Evolutionary conservation across 179 eudicot genomes (phyloP).

Genomic region (Patellifolia procumbens): DNA sequence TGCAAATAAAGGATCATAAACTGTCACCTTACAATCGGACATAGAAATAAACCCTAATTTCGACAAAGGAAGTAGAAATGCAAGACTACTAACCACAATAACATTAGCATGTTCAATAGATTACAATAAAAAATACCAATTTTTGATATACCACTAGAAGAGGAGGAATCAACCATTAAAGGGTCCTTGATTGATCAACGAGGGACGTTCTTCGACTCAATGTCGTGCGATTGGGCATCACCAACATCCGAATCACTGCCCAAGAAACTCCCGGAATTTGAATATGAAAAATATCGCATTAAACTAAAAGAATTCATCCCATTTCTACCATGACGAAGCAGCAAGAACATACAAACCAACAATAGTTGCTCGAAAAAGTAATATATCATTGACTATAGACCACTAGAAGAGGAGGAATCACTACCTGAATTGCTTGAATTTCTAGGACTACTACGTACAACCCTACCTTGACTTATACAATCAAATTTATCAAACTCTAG

Average conservation of each 20-base stretch:
- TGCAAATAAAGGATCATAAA: too few species aligned
- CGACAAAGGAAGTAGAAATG: too few species aligned
- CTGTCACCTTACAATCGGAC: too few species aligned
- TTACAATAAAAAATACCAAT: too few species aligned
- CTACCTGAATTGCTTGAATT: conserved; percentile 80
- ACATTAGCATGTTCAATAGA: too few species aligned
- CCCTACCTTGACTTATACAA: conserved; percentile 22
- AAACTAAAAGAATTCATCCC: background rate
- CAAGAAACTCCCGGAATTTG: conserved; percentile 86
- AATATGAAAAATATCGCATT: conserved; percentile 50
- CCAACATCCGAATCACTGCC: conserved; percentile 91
- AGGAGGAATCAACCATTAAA: too few species aligned
- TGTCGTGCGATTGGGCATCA: conserved; percentile 70
- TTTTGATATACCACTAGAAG: too few species aligned
- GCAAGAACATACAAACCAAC: background rate
- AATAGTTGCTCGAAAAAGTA: background rate
- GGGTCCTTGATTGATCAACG: conserved; percentile 1
- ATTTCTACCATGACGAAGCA: conserved; percentile 13
- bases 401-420: conserved; percentile 86
- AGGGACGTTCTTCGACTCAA: conserved; percentile 42
- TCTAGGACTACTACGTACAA: conserved; percentile 50
- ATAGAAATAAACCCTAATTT: too few species aligned
- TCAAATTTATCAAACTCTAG: conserved; percentile 87
- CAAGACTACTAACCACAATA: too few species aligned
- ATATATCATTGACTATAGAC: conserved; percentile 33